These are phyloP conservation scores for Chaetomium cochliodes DNA, from an alignment of 495 filamentous ascomycete species.

Conservation along the genomic window DNA sequence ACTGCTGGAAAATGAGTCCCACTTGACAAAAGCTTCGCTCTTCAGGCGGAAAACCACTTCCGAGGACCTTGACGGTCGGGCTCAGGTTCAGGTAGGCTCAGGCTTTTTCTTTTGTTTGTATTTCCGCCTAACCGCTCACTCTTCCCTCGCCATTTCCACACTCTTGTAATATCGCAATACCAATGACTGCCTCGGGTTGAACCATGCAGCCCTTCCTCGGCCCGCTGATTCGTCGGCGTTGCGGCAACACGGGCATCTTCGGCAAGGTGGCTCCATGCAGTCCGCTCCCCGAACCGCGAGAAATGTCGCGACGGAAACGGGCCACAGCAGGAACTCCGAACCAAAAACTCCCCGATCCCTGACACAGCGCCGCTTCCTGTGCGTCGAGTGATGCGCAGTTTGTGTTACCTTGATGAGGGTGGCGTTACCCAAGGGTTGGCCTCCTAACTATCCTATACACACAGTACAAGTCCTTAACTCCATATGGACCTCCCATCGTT, in stretches of 20 bases:
- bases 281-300: neutral
- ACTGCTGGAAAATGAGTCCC: too few relatives aligned
- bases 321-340: too few relatives aligned
- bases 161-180: neutral
- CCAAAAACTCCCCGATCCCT: too few relatives aligned
- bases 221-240: neutral
- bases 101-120: neutral
- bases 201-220: neutral
- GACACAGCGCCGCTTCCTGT: too few relatives aligned
- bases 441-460: too few relatives aligned
- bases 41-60: neutral
- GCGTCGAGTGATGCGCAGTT: too few relatives aligned
- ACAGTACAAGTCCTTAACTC: too few relatives aligned
- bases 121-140: neutral
- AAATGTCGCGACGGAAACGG: neutral
- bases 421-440: too few relatives aligned
- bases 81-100: neutral
- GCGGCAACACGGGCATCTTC: conserved; percentile 9
- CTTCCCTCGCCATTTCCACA: neutral
- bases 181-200: neutral
- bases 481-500: too few relatives aligned
- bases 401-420: too few relatives aligned
- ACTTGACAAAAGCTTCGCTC: neutral
- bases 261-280: conserved; percentile 1
- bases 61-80: neutral